Base-by-base conservation (phyloP, 345 rosid genomes). In the Erysimum cheiranthoides region DNA sequence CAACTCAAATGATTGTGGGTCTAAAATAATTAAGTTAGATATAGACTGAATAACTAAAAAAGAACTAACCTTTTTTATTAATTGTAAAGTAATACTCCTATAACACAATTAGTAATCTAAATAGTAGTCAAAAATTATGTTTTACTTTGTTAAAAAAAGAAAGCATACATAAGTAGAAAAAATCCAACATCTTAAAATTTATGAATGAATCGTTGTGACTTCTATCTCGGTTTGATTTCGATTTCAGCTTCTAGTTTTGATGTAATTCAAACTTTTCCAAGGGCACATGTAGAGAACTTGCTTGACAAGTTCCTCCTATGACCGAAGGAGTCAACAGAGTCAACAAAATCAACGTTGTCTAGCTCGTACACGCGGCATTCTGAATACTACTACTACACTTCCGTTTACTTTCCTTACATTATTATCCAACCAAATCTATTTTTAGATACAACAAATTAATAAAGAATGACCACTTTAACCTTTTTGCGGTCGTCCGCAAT, bases 301-400 rank as follows among this genome's bases (percentile, higher is more conserved):
- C 49, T 13, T 67, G 61, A 47, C 8, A 67, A 75, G 53, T 67
- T 68, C 68, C 25, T 68, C 68, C 46, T n/a, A 46, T 58, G 63
- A 60, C 30, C n/a, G 3, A 47, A 66, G 6, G 6, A 39, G 51
- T 75, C 68, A 68, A 50, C 3, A 21, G 14, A 14, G 71, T 54
- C 30, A 53, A 10, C 2, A 36, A 36, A 67, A 13, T 65, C 40
- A 75, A 58, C 54, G 46, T 39, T 31, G 57, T 31, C 56, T 5
- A 5, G 32, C 67, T 58, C 73, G 40, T 30, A 18, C 59, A 68
- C 45, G 68, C 38, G 61, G 21, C 5, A 10, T 30, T 14, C 47
- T 30, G 11, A 49, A n/a, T 2, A 18, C 21, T 5, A 18, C 21
- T 5, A 34, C 49, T 2, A 27, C 43, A 27, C 51, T 45, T 58